phyloP scores from a whole-genome alignment of 1,284 basidiomycete genomes.

The Apiotrichum gracile region DNA sequence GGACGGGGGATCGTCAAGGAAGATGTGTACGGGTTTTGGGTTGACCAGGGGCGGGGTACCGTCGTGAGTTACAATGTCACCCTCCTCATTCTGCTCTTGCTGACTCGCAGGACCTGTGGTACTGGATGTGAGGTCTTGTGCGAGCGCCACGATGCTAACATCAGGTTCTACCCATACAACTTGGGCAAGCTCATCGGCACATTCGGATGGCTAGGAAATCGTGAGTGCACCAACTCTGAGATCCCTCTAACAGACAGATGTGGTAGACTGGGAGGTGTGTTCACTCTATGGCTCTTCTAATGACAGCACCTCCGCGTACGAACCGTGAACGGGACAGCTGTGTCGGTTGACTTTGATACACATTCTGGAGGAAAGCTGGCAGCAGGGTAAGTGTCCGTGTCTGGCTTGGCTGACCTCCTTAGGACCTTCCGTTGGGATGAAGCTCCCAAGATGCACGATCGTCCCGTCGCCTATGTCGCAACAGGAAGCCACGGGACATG shows the following conservation, averaged over 20 bases:
- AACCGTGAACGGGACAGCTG: slow-evolving; percentile 36
- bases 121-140: slow-evolving; percentile 33
- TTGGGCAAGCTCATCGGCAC: slow-evolving; percentile 39
- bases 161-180: slow-evolving; percentile 44
- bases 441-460: slow-evolving; percentile 21
- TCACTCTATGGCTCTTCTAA: not conserved
- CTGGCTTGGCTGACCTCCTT: slow-evolving; percentile 16
- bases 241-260: slow-evolving; percentile 23
- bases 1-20: slow-evolving; percentile 30
- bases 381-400: slow-evolving; percentile 24
- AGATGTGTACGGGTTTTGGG: slow-evolving; percentile 43
- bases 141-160: not conserved
- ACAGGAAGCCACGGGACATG: slow-evolving; percentile 42
- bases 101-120: slow-evolving; percentile 36
- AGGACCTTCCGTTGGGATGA: slow-evolving; percentile 41
- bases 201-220: slow-evolving; percentile 42
- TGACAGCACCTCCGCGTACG: slow-evolving; percentile 31
- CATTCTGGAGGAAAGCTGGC: slow-evolving; percentile 33
- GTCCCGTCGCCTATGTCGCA: slow-evolving; percentile 41
- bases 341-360: slow-evolving; percentile 39
- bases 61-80: slow-evolving; percentile 27
- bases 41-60: slow-evolving; percentile 33
- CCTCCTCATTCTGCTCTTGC: not conserved
- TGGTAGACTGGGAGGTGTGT: slow-evolving; percentile 41
- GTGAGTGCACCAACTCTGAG: slow-evolving; percentile 15